Evolutionary conservation across 352 stramenopile genomes (phyloP), one percentile per base, ranked within the genome.

Genomic region (Globisporangium paroecandrum): DNA sequence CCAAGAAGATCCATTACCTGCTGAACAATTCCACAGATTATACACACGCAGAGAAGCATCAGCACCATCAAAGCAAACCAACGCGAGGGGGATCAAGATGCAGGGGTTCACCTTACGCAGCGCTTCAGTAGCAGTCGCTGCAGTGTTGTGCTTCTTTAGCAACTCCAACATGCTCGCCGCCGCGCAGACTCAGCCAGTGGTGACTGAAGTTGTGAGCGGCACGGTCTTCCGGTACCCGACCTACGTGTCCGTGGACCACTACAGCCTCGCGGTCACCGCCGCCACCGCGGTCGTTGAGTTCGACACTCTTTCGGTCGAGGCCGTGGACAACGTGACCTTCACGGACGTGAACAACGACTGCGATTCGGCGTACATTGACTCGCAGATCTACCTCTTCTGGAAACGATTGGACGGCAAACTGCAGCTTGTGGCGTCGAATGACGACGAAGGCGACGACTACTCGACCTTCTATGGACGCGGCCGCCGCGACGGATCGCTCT

Each of bases 301-400:
- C 53, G 77, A 92, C 65, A 66, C 90, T 55, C 64, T 92, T 25
- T 89, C 84, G 15, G 81, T 83, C 73, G 84, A 90, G 70, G 89
- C 80, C 6, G 64, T 64, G 15, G 71, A 81, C 58, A 85, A 85
- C 63, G 34, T 58, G 34, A 83, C 74, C 32, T 85, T 85, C 64
- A 29, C 70, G 0, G 84, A 92, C 57, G 82, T 92, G 12, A 92
- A 92, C 66, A 34, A 36, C 7, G 80, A 92, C 62, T 92, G 84
- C 54, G 84, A 92, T 70, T 92, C 82, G 65, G 80, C 82, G 1
- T 90, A 76, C 67, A 89, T 92, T 49, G 82, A 90, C 71, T 85
- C 84, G 20, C 77, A 89, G 36, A 69, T 90, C 12, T 82, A 75
- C 53, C 64, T 90, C 10, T 89, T 87, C 56, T 47, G 63, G 25